Percentiles rank a stretch among this genome's conserved stretches.
phyloP scores from a whole-genome alignment of 768 basidiomycete genomes.

The Serendipita sp. region DNA sequence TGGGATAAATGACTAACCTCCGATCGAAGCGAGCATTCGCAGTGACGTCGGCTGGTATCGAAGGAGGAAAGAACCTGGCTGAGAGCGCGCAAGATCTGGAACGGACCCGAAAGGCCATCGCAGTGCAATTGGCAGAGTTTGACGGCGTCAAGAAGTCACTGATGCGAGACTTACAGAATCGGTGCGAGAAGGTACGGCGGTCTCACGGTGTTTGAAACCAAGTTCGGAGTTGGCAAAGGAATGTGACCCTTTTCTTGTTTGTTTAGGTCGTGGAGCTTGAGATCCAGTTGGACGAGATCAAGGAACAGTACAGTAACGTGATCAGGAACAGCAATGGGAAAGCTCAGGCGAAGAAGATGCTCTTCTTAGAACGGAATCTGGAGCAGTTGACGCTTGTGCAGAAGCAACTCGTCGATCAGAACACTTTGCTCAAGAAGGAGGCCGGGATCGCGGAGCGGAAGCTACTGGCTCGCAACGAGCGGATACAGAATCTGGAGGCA shows the following conservation, averaged over 20 bases:
- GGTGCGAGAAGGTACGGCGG: conserved; percentile 81
- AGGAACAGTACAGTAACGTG: conserved; percentile 97
- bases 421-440: conserved; percentile 92
- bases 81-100: conserved; percentile 96
- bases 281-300: conserved; percentile 95
- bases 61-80: conserved; percentile 91
- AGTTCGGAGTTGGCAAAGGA: too few species aligned
- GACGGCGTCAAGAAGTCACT: conserved; percentile 97
- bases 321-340: conserved; percentile 97
- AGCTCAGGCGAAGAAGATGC: conserved; percentile 99
- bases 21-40: conserved; percentile 74
- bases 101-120: conserved; percentile 88
- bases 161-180: conserved; percentile 97
- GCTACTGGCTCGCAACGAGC: conserved; percentile 87
- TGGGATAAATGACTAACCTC: background rate
- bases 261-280: conserved; percentile 91
- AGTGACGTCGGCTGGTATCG: conserved; percentile 90
- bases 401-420: conserved; percentile 99
- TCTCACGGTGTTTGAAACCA: background rate
- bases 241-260: conserved; percentile 10
- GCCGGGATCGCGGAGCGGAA: conserved; percentile 94
- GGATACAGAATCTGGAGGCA: conserved; percentile 91
- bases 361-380: conserved; percentile 90
- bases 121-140: conserved; percentile 95
- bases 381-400: conserved; percentile 91